Percentiles rank a stretch among this genome's conserved stretches.
These are phyloP conservation scores for Yarrowia divulgata DNA, from an alignment of 805 yeast genomes.

Conservation along the genomic window DNA sequence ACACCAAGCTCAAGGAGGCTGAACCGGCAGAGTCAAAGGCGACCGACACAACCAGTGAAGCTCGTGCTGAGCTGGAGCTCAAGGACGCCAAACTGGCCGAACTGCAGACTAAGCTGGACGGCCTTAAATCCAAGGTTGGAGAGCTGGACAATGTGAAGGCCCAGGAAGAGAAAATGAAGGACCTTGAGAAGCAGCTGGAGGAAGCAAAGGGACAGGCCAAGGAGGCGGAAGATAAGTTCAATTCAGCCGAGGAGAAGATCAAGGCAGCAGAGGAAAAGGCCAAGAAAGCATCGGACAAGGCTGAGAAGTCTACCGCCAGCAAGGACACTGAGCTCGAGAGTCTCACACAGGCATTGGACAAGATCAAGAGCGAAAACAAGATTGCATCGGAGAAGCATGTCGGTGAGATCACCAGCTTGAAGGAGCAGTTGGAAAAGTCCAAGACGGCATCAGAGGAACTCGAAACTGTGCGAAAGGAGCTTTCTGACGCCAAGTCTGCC, in stretches of 20 bases:
- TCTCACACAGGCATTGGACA: conserved; percentile 8
- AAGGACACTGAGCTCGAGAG: conserved; percentile 3
- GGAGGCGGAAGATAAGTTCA: not conserved
- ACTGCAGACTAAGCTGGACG: conserved; percentile 21
- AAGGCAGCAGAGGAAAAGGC: not conserved
- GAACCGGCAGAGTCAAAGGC: conserved; percentile 1
- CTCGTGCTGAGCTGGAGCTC: conserved; percentile 28
- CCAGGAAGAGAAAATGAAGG: conserved; percentile 26
- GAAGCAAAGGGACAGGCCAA: not conserved
- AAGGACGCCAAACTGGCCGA: conserved; percentile 22
- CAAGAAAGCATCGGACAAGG: conserved; percentile 6
- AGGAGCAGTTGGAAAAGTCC: conserved; percentile 31
- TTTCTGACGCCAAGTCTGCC: conserved; percentile 23
- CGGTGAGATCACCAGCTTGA: not conserved
- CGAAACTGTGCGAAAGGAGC: conserved; percentile 17
- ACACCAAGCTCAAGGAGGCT: conserved; percentile 26
- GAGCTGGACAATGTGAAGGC: conserved; percentile 36
- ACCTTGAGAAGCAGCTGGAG: conserved; percentile 17
- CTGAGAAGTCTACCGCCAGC: not conserved
- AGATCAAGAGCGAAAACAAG: conserved; percentile 16
- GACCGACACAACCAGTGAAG: conserved; percentile 8
- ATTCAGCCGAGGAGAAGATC: not conserved
- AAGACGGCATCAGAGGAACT: not conserved
- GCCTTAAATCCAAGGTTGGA: conserved; percentile 32
- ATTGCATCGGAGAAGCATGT: conserved; percentile 15